Evolutionary conservation across 2,329 filamentous ascomycete genomes (phyloP).

Genomic region (Aspergillus bombycis): DNA sequence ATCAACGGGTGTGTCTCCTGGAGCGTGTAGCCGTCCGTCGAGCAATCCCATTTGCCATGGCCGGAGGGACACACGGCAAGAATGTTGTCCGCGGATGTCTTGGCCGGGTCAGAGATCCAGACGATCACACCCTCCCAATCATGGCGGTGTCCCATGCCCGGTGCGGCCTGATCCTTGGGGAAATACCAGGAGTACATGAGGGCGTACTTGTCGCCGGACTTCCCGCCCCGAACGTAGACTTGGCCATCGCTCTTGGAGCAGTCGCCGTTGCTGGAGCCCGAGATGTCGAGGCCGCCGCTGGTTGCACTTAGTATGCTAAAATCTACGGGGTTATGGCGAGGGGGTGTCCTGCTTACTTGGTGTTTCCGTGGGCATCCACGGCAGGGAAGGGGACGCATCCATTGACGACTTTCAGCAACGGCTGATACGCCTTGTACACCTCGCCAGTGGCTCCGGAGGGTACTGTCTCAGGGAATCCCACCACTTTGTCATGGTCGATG

Average conservation of each 20-base stretch:
- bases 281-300: constrained; percentile 49
- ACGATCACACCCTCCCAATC: constrained; percentile 61
- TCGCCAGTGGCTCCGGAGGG: constrained; percentile 51
- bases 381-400: constrained; percentile 67
- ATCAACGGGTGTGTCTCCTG: constrained; percentile 51
- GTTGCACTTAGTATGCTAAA: not conserved
- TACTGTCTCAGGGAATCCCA: constrained; percentile 58
- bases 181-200: constrained; percentile 60
- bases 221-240: constrained; percentile 52
- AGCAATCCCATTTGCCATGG: constrained; percentile 54
- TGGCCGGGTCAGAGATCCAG: constrained; percentile 49
- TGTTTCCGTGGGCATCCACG: constrained; percentile 61
- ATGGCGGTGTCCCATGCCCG: constrained; percentile 55
- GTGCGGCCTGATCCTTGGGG: constrained; percentile 52
- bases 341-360: constrained; percentile 46
- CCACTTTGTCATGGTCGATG: constrained; percentile 52
- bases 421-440: constrained; percentile 60
- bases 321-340: not conserved
- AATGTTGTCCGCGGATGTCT: constrained; percentile 44
- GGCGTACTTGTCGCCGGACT: constrained; percentile 48
- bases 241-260: constrained; percentile 44
- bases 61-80: constrained; percentile 57
- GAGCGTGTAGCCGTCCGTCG: constrained; percentile 44
- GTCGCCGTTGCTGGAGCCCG: constrained; percentile 45
- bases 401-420: constrained; percentile 57